Evolutionary conservation across 2,329 filamentous ascomycete species (phyloP), one percentile per base, ranked within the genome.

Genomic region (Nigrograna mackinnonii): DNA sequence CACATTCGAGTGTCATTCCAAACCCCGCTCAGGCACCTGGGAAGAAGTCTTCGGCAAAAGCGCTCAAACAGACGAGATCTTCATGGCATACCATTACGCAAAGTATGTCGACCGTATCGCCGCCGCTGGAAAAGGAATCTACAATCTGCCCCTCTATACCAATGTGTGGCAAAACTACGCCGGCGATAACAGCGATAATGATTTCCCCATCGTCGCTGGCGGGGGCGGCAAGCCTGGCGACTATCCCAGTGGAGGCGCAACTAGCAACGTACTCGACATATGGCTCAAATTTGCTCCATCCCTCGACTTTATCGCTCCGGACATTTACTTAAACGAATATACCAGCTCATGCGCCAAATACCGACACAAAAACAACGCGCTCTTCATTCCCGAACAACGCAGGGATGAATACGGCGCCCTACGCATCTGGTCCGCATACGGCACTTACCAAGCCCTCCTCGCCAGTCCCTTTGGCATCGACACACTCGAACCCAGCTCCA

Each of bases 311-410:
- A 52, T 28, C 11, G 24, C 24, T 12, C 73, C 73, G 0, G 73
- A 76, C 18, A 20, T 76, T 4, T 76, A 76, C 44, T 64, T 76
- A 13, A 70, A 74, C 46, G 63, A 74, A 30, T 76, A 75, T 47
- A 60, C 66, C 22, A 49, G 43, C 1, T 64, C 71, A 0, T 77
- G 74, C 39, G 52, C 47, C 6, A 59, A 67, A n/a, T 77, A 75
- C 44, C 52, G 62, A 1, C 69, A 72, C 24, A 57, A 65, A 3
- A 57, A 62, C 18, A 68, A 75, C 42, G 64, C 72, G 0, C 61
- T 77, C 0, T 76, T 77, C 45, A 75, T 77, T 21, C 75, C 74
- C 0, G 74, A 77, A 57, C 75, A 77, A 47, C 61, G 74, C 3
- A 63, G 74, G 5, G 75, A 77, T 40, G 71, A 71, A 24, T 64